A percentile compares a stretch with the other conserved stretches of the same genome.
These are phyloP conservation scores for Wallacemonas sp. DNA, from an alignment of 208 protist genomes.

Conservation along the genomic window DNA sequence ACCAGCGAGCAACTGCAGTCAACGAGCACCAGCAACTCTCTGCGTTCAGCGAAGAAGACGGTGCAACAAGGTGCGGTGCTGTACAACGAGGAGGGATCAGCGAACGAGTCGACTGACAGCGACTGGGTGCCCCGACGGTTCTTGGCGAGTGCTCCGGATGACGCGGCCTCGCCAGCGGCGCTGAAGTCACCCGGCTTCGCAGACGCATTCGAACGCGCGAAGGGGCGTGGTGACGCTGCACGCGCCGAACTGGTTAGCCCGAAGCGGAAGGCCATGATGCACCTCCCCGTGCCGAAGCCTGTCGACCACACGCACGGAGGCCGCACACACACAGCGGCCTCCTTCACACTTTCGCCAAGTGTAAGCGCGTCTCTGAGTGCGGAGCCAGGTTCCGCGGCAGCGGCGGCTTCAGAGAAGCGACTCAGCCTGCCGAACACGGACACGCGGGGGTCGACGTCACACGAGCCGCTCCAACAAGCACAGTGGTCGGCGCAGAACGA, in stretches of 20 bases:
- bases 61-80: neutral
- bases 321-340: slow-evolving; percentile 9
- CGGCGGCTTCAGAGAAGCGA: neutral
- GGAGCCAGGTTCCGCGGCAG: neutral
- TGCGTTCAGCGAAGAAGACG: neutral
- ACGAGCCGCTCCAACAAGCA: neutral
- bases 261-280: too few relatives aligned
- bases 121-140: slow-evolving; percentile 6
- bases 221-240: too few relatives aligned
- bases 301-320: too few relatives aligned
- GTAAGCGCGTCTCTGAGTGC: neutral
- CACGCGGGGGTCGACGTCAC: neutral
- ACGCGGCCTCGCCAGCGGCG: neutral
- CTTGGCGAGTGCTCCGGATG: neutral
- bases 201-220: too few relatives aligned
- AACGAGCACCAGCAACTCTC: too few relatives aligned
- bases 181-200: too few relatives aligned
- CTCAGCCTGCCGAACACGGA: neutral
- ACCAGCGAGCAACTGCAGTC: too few relatives aligned
- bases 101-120: neutral
- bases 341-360: neutral
- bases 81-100: neutral
- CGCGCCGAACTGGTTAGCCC: too few relatives aligned
- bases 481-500: neutral
- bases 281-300: too few relatives aligned